phyloP scores from a whole-genome alignment of 2,329 filamentous ascomycete species.

The Fusarium praegraminearum region DNA sequence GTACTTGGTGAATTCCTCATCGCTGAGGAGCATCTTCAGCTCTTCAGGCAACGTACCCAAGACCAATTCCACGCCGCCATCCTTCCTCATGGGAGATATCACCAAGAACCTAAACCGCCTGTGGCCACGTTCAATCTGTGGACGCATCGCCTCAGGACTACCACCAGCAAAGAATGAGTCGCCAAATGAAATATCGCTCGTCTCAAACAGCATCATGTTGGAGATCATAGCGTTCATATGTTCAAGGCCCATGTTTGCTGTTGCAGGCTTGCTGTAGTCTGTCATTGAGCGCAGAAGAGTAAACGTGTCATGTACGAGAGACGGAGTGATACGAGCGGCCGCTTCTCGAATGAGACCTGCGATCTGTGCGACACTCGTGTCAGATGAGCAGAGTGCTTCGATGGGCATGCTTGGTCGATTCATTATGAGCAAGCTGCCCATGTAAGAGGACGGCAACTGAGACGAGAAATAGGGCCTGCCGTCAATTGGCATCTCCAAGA shows the following conservation, averaged over 20 bases:
- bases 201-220: slow-evolving; percentile 13
- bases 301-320: slow-evolving; percentile 7
- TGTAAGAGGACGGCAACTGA: slow-evolving; percentile 7
- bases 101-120: slow-evolving; percentile 8
- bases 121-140: slow-evolving; percentile 13
- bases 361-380: slow-evolving; percentile 7
- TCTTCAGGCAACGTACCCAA: slow-evolving; percentile 10
- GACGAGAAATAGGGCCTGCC: slow-evolving; percentile 15
- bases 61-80: slow-evolving; percentile 6
- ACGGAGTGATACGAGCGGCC: slow-evolving; percentile 8
- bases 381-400: neutral
- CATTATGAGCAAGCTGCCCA: slow-evolving; percentile 16
- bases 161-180: slow-evolving; percentile 8
- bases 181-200: slow-evolving; percentile 11
- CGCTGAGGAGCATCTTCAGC: slow-evolving; percentile 15
- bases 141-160: slow-evolving; percentile 11
- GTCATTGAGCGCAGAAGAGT: slow-evolving; percentile 3
- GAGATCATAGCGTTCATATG: slow-evolving; percentile 19
- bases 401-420: slow-evolving; percentile 1
- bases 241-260: slow-evolving; percentile 19
- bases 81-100: slow-evolving; percentile 5
- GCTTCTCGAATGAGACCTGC: slow-evolving; percentile 3
- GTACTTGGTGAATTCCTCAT: slow-evolving; percentile 14
- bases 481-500: slow-evolving; percentile 21
- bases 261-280: slow-evolving; percentile 20